These are phyloP conservation scores for Nitzschia sp. DNA, from an alignment of 108 stramenopile genomes.

Conservation along the genomic window DNA sequence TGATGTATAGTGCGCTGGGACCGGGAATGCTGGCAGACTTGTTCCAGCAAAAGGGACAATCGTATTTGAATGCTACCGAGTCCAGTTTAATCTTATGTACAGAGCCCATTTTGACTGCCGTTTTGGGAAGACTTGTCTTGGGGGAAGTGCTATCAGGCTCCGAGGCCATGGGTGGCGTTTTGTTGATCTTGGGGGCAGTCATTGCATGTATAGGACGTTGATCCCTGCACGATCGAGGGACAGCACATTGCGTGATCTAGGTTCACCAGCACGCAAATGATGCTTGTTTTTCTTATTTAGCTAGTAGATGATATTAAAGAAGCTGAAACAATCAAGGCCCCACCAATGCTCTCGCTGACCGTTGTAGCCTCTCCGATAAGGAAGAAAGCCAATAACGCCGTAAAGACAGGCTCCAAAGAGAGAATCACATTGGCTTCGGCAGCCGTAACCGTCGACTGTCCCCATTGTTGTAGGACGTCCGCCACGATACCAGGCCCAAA, in stretches of 20 bases:
- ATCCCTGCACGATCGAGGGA: no score
- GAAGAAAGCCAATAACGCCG: slow-evolving; percentile 48
- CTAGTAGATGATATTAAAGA: slow-evolving; percentile 17
- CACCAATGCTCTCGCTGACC: slow-evolving; percentile 48
- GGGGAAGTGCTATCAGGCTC: slow-evolving; percentile 44
- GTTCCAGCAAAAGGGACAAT: slow-evolving; percentile 62
- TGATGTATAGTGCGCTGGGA: slow-evolving; percentile 54
- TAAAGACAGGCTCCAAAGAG: slow-evolving; percentile 58
- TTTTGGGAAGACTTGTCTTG: slow-evolving; percentile 43
- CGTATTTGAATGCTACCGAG: slow-evolving; percentile 40
- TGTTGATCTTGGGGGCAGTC: slow-evolving; percentile 16
- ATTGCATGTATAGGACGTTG: background rate
- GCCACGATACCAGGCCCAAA: slow-evolving; percentile 57
- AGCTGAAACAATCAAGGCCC: slow-evolving; percentile 33
- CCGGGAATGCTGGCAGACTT: slow-evolving; percentile 60
- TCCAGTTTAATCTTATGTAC: slow-evolving; percentile 58
- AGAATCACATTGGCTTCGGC: slow-evolving; percentile 69
- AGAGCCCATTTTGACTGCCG: slow-evolving; percentile 57
- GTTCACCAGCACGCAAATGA: no score
- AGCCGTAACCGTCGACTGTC: slow-evolving; percentile 44
- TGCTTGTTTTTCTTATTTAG: no score
- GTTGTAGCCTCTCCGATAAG: slow-evolving; percentile 57
- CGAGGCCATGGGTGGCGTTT: slow-evolving; percentile 48
- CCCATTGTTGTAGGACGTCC: slow-evolving; percentile 64
- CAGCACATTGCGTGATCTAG: no score